phyloP scores from a whole-genome alignment of 1,284 basidiomycete genomes.

The Ceratobasidium sp. region DNA sequence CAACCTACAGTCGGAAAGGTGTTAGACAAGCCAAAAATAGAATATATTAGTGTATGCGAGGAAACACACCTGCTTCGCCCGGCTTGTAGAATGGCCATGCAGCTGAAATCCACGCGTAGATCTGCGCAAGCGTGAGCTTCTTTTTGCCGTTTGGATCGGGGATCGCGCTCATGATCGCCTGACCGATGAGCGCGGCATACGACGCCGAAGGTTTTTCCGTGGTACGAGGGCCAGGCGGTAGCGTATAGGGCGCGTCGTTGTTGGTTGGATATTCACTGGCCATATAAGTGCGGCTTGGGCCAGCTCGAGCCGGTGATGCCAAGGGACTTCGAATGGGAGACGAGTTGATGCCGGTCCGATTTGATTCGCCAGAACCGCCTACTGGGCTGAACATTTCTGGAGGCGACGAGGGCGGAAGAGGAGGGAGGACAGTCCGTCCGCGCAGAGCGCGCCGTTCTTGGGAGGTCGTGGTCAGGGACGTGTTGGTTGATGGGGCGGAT shows the following conservation, averaged over 20 bases:
- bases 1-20: conserved; percentile 32
- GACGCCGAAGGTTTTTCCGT: conserved; percentile 79
- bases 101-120: conserved; percentile 94
- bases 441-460: conserved; percentile 17
- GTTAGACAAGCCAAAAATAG: not conserved
- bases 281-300: conserved; percentile 10
- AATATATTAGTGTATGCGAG: not conserved
- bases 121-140: conserved; percentile 90
- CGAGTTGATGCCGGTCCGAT: conserved; percentile 22
- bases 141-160: conserved; percentile 60
- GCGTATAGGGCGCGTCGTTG: conserved; percentile 69
- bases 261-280: conserved; percentile 46
- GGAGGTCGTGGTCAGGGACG: conserved; percentile 19
- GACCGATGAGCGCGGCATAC: conserved; percentile 95
- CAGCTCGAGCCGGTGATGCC: conserved; percentile 13
- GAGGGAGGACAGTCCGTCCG: conserved; percentile 13
- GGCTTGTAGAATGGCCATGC: conserved; percentile 93
- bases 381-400: conserved; percentile 32
- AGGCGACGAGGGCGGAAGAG: conserved; percentile 33
- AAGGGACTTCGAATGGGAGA: conserved; percentile 33
- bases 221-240: conserved; percentile 84
- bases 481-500: conserved; percentile 30
- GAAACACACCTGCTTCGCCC: conserved; percentile 62
- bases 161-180: conserved; percentile 83
- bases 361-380: conserved; percentile 22